These are phyloP conservation scores for Yamadazyma jaroonii DNA, from an alignment of 1,139 yeast genomes.

Conservation along the genomic window DNA sequence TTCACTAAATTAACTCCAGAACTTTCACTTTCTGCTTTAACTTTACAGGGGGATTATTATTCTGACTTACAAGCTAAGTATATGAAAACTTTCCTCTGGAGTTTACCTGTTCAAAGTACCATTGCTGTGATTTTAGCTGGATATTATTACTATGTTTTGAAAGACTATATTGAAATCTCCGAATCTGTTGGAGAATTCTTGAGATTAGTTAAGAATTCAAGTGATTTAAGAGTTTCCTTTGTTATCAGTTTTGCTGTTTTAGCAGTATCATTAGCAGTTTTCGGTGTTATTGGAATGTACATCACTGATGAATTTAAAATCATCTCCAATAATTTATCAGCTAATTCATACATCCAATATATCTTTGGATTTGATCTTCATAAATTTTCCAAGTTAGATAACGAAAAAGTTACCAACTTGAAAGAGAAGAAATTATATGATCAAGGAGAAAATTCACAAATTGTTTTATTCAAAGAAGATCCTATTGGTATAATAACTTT, in stretches of 20 bases:
- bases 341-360: conserved; percentile 29
- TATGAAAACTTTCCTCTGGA: conserved; percentile 48
- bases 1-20: conserved; percentile 50
- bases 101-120: conserved; percentile 37
- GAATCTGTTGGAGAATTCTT: conserved; percentile 37
- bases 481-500: conserved; percentile 63
- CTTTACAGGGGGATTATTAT: conserved; percentile 61
- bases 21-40: conserved; percentile 56
- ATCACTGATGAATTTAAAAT: conserved; percentile 45
- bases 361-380: conserved; percentile 56
- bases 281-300: conserved; percentile 21
- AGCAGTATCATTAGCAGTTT: conserved; percentile 14
- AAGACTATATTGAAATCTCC: conserved; percentile 35
- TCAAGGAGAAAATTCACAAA: conserved; percentile 46
- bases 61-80: conserved; percentile 55
- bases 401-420: conserved; percentile 18
- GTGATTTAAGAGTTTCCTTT: conserved; percentile 26
- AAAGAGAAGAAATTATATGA: conserved; percentile 26
- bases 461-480: conserved; percentile 58
- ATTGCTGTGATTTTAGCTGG: conserved; percentile 17
- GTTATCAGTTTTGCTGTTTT: conserved; percentile 25
- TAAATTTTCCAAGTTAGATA: conserved; percentile 36
- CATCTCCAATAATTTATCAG: conserved; percentile 41
- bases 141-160: conserved; percentile 25
- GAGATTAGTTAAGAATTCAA: conserved; percentile 17